Base-by-base conservation (phyloP, 2,329 filamentous ascomycete genomes). In the Fusarium brachygibbosum region DNA sequence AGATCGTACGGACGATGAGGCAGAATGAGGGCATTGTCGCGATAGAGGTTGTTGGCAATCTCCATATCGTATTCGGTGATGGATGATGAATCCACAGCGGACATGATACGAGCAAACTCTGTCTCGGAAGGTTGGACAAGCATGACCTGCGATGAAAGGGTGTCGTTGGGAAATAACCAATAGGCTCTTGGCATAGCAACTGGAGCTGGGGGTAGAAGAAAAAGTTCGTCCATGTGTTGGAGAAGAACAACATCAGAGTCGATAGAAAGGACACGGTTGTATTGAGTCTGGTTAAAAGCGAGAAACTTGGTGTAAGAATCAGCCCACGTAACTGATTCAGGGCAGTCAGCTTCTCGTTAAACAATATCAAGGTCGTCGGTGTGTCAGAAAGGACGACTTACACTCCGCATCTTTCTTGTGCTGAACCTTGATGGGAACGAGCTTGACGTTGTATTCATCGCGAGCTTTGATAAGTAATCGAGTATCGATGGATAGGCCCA, bases 171-270 rank as follows among this genome's bases (percentile, higher is more conserved):
- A 7, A 86, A 82, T 2, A 88, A 81, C 91, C 91, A 93, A 76
- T 93, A 93, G 11, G 91, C 91, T 32, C 88, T 86, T 2, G 91
- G 89, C 85, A 93, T 90, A 4, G 90, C 90, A 6, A 91, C 84
- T 1, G 85, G 81, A 2, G 85, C 83, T 2, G 80, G 76, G 0
- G 91, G 91, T 2, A 91, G 81, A 29, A 90, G 84, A 78, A 93
- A 93, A 0, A 93, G 83, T 56, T 93, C 90, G 70, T 93, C 91
- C 83, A 93, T 86, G 23, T 83, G 79, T 63, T 88, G 81, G 3
- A 91, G 81, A 4, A 93, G 78, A 1, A 86, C 85, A 25, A 87
- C 82, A 73, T 93, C 90, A 11, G 89, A 90, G 75, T 93, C 83
- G 1, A 84, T 76, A 46, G 89, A 87, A 10, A 82, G 68, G 2